Evolutionary conservation across 225 moss, liverwort and hornwort genomes (phyloP), one percentile per base, ranked within the genome.

Genomic region (Pleurozium schreberi): DNA sequence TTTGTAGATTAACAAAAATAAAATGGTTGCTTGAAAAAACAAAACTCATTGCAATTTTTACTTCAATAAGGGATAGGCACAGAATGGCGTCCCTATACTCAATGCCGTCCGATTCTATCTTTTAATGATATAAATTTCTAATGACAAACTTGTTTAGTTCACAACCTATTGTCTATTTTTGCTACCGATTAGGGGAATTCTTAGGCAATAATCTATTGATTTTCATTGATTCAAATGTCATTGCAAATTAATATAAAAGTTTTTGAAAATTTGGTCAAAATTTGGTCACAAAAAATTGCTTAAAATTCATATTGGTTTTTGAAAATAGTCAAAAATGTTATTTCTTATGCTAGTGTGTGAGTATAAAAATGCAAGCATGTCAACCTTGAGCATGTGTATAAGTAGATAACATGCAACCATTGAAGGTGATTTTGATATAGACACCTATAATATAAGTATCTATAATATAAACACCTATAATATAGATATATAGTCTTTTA

Each of bases 131-230:
- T 26, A n/a, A 57, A 17, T 57, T n/a, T 26, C 7, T 17, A 38
- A 0, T 19, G 16, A 26, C 2, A 55, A 26, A 78, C 6, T 26
- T 57, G 5, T 55, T 55, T 55, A 57, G 22, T 38, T 55, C 26
- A 23, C 36, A 76, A 36, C 11, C 22, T 75, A 2, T 0, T 1
- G 5, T 34, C 1, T 50, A 5, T 34, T 50, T 50, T 1, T 33
- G 13, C 8, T 8, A 50, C 1, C 0, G 4, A 0, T 75, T 49
- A 50, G 3, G 0, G 0, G 13, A 31, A 11, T 0, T 0, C 31
- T 2, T 75, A 49, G 11, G 8, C 7, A 2, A 21, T 20, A 34
- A 21, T 75, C 21, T 50, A 33, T 75, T 50, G 20, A 50, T 8
- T 5, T 50, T 21, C 0, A 3, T 34, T 34, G 3, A 21, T 75